These are phyloP conservation scores for Salicornia ramosissima DNA, from an alignment of 148 eudicot species.

Conservation along the genomic window DNA sequence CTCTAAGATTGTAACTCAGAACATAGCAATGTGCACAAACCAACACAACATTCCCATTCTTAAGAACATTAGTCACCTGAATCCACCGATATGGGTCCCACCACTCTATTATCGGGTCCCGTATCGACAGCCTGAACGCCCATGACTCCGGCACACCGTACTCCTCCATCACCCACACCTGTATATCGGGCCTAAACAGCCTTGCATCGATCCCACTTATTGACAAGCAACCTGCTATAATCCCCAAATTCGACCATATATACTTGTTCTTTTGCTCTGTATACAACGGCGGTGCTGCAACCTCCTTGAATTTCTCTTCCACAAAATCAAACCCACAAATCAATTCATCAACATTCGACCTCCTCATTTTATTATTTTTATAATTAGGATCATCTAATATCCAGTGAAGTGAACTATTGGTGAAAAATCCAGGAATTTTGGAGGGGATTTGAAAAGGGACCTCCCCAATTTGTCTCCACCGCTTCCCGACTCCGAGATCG, in stretches of 20 bases:
- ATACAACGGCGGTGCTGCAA: slow-evolving; percentile 31
- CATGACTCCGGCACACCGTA: slow-evolving; percentile 38
- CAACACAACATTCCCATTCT: slow-evolving; percentile 24
- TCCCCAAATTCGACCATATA: slow-evolving; percentile 34
- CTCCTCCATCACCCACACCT: slow-evolving; percentile 44
- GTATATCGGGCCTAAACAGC: slow-evolving; percentile 24
- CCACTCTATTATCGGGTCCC: slow-evolving; percentile 38
- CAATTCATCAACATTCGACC: neutral
- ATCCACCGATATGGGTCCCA: slow-evolving; percentile 41
- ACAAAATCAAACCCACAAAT: slow-evolving; percentile 36
- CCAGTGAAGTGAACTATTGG: slow-evolving; percentile 34
- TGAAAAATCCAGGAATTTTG: slow-evolving; percentile 29
- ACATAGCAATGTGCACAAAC: slow-evolving; percentile 23
- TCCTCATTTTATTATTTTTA: neutral
- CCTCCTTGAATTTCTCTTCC: slow-evolving; percentile 27
- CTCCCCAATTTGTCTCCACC: slow-evolving; percentile 33
- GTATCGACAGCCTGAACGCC: slow-evolving; percentile 29
- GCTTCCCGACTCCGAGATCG: slow-evolving; percentile 22
- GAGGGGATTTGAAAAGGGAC: slow-evolving; percentile 26
- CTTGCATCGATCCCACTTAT: slow-evolving; percentile 34
- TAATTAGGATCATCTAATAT: slow-evolving; percentile 12
- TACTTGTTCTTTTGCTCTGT: slow-evolving; percentile 5
- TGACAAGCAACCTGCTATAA: slow-evolving; percentile 29
- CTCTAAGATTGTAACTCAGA: slow-evolving; percentile 22
- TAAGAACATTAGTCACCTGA: slow-evolving; percentile 24